Evolutionary conservation across 352 stramenopile genomes (phyloP), one percentile per base, ranked within the genome.

Genomic region (Phytopythium sindhum): DNA sequence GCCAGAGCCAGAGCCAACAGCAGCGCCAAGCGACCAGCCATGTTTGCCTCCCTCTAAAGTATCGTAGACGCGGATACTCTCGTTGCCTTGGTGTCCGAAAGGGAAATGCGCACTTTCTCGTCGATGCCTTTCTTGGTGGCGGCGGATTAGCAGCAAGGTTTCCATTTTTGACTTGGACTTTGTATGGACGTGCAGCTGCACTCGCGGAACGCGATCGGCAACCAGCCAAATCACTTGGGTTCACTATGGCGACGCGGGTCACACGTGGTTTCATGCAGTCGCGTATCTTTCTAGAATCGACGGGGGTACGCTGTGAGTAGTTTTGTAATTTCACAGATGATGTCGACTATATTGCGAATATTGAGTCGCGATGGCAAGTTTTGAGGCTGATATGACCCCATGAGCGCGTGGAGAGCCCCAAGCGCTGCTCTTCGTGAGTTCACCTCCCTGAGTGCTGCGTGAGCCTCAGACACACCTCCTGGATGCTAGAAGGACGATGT

Each of bases 231-330:
- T 37, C 12, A 17, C 26, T 55, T 55, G 48, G 48, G 28, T 55
- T 55, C 48, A 55, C 26, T 55, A 55, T 55, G 26, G 26, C 12
- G 12, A n/a, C 15, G 48, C 24, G 23, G 12, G 12, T 37, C 44
- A 28, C 44, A 51, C 44, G 44, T 51, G 44, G 44, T n/a, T 48
- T 8, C 42, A 48, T 48, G 42, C 19, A 21, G 21, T 45, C 12
- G 44, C 21, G 21, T 35, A 37, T 54, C 48, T 54, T 54, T 54
- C 48, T 37, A 54, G 48, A 54, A 54, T 24, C 17, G 41, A 9
- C 31, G 31, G 9, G 4, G 31, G 31, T 37, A 37, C 31, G 9
- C 31, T 37, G 9, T 14, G 33, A 11, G 6, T 39, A 39, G 10
- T 11, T 39, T 6, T 39, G 33, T 39, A 39, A 39, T 39, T 39